A percentile compares a stretch with the other conserved stretches of the same genome.
Conservation (phyloP, 768 basidiomycete species). For the Pleurotus salmoneostramineus region DNA sequence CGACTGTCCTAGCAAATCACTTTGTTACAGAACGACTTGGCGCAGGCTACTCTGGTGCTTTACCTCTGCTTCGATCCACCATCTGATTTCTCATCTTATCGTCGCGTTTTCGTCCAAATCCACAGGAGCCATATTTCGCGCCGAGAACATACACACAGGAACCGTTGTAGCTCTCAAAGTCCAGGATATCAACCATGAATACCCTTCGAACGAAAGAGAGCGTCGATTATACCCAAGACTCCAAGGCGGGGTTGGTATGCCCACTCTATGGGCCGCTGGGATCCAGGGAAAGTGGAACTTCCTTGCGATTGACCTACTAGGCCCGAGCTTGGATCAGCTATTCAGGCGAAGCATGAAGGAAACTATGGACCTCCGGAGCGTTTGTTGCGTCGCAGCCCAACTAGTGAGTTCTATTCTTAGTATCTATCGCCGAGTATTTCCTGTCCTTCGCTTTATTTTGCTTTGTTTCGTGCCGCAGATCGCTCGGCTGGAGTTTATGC, state of each 20-base stretch:
- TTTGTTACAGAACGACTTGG: conserved; percentile 57
- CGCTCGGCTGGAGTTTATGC: conserved; percentile 70
- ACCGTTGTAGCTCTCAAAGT: conserved; percentile 72
- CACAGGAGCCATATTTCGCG: conserved; percentile 70
- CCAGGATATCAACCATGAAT: conserved; percentile 65
- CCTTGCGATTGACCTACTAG: conserved; percentile 76
- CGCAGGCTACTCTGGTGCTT: conserved; percentile 69
- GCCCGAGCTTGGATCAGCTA: conserved; percentile 62
- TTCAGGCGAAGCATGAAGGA: conserved; percentile 53
- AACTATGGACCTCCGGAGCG: conserved; percentile 64
- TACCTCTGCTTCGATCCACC: not conserved
- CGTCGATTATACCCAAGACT: conserved; percentile 63
- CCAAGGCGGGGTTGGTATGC: conserved; percentile 73
- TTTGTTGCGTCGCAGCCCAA: conserved; percentile 75
- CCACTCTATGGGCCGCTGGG: conserved; percentile 62
- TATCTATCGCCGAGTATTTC: not conserved
- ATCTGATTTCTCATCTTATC: conserved; percentile 3
- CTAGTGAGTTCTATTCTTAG: conserved; percentile 42
- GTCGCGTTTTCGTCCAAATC: not conserved
- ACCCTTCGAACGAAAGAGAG: conserved; percentile 75
- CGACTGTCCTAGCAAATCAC: conserved; percentile 55
- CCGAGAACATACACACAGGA: conserved; percentile 50
- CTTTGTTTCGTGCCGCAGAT: conserved; percentile 43
- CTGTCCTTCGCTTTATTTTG: not conserved
- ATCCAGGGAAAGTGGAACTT: conserved; percentile 59